Conservation (phyloP, 208 protist species). For the Leishmania lainsoni region DNA sequence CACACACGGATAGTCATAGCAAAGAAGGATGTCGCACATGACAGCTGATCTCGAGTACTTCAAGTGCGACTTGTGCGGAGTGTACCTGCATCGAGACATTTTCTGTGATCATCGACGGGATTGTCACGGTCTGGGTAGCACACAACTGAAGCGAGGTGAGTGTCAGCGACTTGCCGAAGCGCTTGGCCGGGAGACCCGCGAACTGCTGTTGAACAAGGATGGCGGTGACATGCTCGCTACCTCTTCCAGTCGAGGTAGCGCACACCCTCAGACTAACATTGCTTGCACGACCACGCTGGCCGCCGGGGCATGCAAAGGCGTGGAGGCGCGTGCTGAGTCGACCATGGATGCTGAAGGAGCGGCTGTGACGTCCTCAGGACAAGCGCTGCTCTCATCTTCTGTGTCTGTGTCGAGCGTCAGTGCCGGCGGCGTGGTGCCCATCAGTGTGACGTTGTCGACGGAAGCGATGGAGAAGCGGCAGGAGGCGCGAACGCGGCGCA, state of each 20-base stretch:
- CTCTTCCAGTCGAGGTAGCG: background rate
- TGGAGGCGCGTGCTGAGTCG: background rate
- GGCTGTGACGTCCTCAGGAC: background rate
- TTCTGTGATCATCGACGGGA: constrained; percentile 77
- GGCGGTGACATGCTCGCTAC: background rate
- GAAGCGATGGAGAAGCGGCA: constrained; percentile 34
- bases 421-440: background rate
- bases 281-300: background rate
- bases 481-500: constrained; percentile 45
- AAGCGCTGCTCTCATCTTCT: background rate
- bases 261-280: background rate
- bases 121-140: constrained; percentile 58
- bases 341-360: background rate
- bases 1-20: background rate
- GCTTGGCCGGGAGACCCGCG: constrained; percentile 39
- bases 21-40: constrained; percentile 45
- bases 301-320: background rate
- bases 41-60: constrained; percentile 79
- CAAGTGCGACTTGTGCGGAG: constrained; percentile 76
- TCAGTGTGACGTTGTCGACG: constrained; percentile 11
- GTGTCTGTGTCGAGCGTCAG: background rate
- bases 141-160: constrained; percentile 53
- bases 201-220: constrained; percentile 22
- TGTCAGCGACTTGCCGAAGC: constrained; percentile 38
- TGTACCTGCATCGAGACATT: constrained; percentile 77